Evolutionary conservation across 1,284 basidiomycete genomes (phyloP).

Genomic region (Papiliotrema laurentii): DNA sequence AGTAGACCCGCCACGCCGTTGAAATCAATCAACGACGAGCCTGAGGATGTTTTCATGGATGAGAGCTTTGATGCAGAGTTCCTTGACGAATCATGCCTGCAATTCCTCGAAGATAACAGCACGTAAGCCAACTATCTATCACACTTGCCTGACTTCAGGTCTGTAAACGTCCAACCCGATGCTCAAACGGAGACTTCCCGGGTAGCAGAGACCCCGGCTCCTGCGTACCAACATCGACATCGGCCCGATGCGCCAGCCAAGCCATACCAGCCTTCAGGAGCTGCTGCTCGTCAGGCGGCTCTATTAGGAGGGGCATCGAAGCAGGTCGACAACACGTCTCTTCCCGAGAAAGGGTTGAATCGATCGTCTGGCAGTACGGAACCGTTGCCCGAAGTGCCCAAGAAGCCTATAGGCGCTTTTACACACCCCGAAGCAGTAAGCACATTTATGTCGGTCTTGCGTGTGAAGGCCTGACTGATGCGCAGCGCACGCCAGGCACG

Average conservation of each 20-base stretch:
- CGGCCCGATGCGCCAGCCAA: constrained; percentile 23
- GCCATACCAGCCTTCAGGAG: not conserved
- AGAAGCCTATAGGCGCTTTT: constrained; percentile 7
- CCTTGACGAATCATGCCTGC: constrained; percentile 28
- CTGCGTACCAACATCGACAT: constrained; percentile 38
- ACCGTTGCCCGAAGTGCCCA: constrained; percentile 1
- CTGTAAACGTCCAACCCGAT: not conserved
- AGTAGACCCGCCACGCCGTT: constrained; percentile 26
- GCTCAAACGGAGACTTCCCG: not conserved
- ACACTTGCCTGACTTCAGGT: not conserved
- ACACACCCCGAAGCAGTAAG: constrained; percentile 5
- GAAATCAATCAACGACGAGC: constrained; percentile 21
- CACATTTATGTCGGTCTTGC: not conserved
- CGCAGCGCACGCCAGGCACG: not conserved
- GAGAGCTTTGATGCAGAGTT: constrained; percentile 36
- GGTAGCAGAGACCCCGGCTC: constrained; percentile 4
- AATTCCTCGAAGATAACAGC: not conserved
- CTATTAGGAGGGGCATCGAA: not conserved
- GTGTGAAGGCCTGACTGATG: not conserved
- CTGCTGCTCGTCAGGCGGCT: not conserved
- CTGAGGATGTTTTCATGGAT: constrained; percentile 16
- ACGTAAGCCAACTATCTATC: not conserved
- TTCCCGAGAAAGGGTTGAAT: not conserved
- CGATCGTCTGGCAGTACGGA: constrained; percentile 4
- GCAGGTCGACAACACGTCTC: not conserved